These are phyloP conservation scores for Artemisia argyi DNA, from an alignment of 129 eudicot genomes.

Conservation along the genomic window DNA sequence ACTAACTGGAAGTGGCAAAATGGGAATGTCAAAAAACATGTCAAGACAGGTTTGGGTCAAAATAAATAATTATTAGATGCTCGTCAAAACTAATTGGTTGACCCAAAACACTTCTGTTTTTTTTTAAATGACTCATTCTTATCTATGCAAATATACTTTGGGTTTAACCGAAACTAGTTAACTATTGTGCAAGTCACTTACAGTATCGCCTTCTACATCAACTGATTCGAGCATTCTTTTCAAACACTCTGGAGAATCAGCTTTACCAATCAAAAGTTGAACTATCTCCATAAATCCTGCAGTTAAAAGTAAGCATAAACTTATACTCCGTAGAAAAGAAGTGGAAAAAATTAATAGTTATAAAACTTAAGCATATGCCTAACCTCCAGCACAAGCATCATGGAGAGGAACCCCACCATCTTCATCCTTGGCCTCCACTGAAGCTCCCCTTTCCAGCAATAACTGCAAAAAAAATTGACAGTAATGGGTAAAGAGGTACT, in stretches of 20 bases:
- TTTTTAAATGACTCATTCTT: no score
- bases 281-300: slow-evolving; percentile 78
- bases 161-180: neutral
- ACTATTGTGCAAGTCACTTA: slow-evolving; percentile 30
- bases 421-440: slow-evolving; percentile 82
- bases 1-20: no score
- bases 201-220: slow-evolving; percentile 95
- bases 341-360: neutral
- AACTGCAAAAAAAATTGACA: slow-evolving; percentile 39
- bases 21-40: no score
- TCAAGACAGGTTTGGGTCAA: no score
- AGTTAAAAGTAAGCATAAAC: slow-evolving; percentile 10
- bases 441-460: slow-evolving; percentile 85
- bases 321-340: neutral
- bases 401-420: slow-evolving; percentile 96
- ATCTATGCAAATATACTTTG: no score
- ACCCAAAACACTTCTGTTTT: no score
- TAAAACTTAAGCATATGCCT: neutral
- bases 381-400: slow-evolving; percentile 99
- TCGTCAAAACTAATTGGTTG: no score
- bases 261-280: slow-evolving; percentile 62
- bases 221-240: slow-evolving; percentile 81
- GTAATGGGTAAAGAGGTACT: neutral
- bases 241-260: slow-evolving; percentile 53
- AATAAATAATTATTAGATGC: no score